These are phyloP conservation scores for Phyllachora maydis DNA, from an alignment of 2,329 filamentous ascomycete species.

Conservation along the genomic window DNA sequence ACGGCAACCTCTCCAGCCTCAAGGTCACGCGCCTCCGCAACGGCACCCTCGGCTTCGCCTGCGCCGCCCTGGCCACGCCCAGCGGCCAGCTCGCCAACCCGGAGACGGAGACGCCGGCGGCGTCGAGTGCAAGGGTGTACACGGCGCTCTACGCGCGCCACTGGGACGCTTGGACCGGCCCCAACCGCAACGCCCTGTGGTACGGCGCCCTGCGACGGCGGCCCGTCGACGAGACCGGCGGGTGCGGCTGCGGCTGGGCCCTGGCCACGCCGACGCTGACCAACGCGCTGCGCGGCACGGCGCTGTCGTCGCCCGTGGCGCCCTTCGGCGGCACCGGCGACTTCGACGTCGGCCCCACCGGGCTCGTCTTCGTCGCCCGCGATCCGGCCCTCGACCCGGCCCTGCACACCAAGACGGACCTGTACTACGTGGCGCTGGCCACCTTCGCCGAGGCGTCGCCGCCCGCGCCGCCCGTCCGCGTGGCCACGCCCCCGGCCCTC, in stretches of 20 bases:
- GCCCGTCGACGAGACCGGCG: too few species aligned
- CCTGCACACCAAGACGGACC: slow-evolving; percentile 60
- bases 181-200: slow-evolving; percentile 53
- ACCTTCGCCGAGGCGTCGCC: slow-evolving; percentile 34
- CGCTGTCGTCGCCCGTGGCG: slow-evolving; percentile 45
- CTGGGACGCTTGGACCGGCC: slow-evolving; percentile 59
- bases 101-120: slow-evolving; percentile 33
- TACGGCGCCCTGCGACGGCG: slow-evolving; percentile 38
- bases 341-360: slow-evolving; percentile 50
- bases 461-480: slow-evolving; percentile 24
- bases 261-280: slow-evolving; percentile 25
- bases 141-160: slow-evolving; percentile 59
- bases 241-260: too few species aligned
- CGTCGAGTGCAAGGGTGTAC: slow-evolving; percentile 50
- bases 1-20: slow-evolving; percentile 33
- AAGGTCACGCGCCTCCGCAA: slow-evolving; percentile 31
- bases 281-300: slow-evolving; percentile 41
- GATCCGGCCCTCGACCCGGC: slow-evolving; percentile 52
- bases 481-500: slow-evolving; percentile 34
- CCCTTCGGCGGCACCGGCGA: slow-evolving; percentile 66
- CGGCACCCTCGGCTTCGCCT: slow-evolving; percentile 29
- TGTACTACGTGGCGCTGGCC: slow-evolving; percentile 50
- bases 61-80: slow-evolving; percentile 43
- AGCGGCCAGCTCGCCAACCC: slow-evolving; percentile 51
- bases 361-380: slow-evolving; percentile 55